Percentiles rank a stretch among this genome's conserved stretches.
Evolutionary conservation across 768 basidiomycete genomes (phyloP).

Genomic region (Phlebiopsis gigantea): DNA sequence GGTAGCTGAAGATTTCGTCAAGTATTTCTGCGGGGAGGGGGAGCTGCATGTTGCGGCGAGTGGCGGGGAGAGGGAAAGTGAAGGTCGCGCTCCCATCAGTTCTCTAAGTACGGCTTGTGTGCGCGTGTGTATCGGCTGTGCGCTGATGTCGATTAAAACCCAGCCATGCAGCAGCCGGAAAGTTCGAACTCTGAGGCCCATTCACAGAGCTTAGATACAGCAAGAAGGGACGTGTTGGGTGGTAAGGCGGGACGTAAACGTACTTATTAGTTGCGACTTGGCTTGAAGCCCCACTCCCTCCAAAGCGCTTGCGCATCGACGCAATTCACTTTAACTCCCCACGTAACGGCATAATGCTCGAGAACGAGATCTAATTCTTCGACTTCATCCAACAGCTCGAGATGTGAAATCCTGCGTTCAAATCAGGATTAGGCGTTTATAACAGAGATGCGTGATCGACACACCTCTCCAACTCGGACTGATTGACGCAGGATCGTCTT

Average conservation of each 20-base stretch:
- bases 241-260: too few species aligned
- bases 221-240: neutral
- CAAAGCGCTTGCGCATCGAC: neutral
- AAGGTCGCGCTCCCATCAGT: neutral
- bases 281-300: constrained; percentile 6
- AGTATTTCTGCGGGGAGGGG: neutral
- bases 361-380: constrained; percentile 92
- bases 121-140: neutral
- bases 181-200: neutral
- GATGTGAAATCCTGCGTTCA: constrained; percentile 54
- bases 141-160: neutral
- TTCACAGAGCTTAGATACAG: neutral
- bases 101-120: neutral
- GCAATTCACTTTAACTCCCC: constrained; percentile 36
- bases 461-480: constrained; percentile 54
- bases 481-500: constrained; percentile 41
- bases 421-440: neutral
- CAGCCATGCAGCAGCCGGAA: neutral
- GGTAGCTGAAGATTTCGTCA: neutral
- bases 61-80: neutral
- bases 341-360: constrained; percentile 84
- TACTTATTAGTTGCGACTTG: neutral
- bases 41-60: neutral
- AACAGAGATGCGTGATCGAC: constrained; percentile 10
- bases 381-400: constrained; percentile 90